A percentile compares a stretch with the other conserved stretches of the same genome.
phyloP scores from a whole-genome alignment of 257 asterid species.

The Verbascum thapsus region DNA sequence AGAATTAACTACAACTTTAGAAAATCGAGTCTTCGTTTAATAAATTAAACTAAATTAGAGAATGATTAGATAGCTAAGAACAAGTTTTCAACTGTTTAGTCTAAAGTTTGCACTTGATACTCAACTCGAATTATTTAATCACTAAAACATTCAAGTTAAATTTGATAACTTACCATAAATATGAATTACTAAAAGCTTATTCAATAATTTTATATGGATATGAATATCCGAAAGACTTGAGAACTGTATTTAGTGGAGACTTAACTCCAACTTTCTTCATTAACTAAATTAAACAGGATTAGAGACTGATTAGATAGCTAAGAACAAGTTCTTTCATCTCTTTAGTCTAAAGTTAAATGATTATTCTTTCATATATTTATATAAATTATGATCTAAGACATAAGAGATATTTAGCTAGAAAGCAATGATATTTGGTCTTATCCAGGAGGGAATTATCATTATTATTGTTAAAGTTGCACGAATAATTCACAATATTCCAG shows the following conservation, averaged over 20 bases:
- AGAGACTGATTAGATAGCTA: not conserved
- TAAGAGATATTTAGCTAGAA: not conserved
- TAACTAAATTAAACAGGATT: too few species aligned
- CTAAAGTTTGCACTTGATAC: too few species aligned
- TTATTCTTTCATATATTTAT: not conserved
- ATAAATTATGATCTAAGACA: not conserved
- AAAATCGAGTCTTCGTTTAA: not conserved
- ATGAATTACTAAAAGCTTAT: too few species aligned
- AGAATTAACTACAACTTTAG: not conserved
- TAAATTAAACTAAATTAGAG: not conserved
- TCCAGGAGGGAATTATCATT: constrained; percentile 25
- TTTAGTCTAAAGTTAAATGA: not conserved
- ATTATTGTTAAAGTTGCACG: constrained; percentile 18
- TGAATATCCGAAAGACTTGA: too few species aligned
- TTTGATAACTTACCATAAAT: too few species aligned
- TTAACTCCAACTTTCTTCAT: too few species aligned
- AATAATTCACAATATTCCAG: constrained; percentile 15
- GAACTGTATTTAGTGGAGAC: too few species aligned
- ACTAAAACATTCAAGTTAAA: too few species aligned
- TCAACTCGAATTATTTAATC: too few species aligned
- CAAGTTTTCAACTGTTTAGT: too few species aligned
- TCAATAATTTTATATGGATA: too few species aligned
- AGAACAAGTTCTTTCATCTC: constrained; percentile 11
- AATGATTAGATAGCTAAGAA: too few species aligned
- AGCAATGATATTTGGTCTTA: not conserved